Conservation (phyloP, 352 stramenopile genomes). For the Phytophthora chlamydospora region DNA sequence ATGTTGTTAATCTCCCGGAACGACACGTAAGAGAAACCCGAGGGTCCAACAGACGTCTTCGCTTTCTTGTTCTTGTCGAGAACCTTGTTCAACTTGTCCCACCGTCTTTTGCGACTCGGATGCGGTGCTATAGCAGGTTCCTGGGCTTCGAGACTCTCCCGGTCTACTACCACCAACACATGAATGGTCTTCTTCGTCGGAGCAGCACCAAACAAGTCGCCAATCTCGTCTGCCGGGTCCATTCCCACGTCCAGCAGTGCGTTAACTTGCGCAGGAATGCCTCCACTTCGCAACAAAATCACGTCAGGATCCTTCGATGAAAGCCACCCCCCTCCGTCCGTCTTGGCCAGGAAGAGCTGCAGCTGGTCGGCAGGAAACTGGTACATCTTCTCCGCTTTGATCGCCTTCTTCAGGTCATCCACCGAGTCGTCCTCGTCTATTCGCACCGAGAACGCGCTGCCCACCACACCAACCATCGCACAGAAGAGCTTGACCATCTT, state of each 20-base stretch:
- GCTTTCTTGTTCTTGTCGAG: conserved; percentile 27
- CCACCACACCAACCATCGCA: background rate
- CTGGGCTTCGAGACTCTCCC: too few relatives aligned
- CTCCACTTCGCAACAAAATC: conserved; percentile 7
- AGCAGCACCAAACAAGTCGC: conserved; percentile 2
- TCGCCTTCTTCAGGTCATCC: background rate
- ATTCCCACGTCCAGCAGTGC: conserved; percentile 4
- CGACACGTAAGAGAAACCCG: conserved; percentile 29
- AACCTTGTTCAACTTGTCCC: conserved; percentile 30
- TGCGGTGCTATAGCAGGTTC: background rate
- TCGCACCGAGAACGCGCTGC: background rate
- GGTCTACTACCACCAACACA: conserved; percentile 6
- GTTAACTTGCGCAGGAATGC: conserved; percentile 2
- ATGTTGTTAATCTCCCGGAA: conserved; percentile 22
- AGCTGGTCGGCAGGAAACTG: too few relatives aligned
- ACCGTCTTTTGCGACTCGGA: conserved; percentile 24
- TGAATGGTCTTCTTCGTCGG: conserved; percentile 10
- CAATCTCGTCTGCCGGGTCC: conserved; percentile 11
- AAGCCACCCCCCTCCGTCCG: background rate
- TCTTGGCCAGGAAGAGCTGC: conserved; percentile 11
- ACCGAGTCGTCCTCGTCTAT: background rate
- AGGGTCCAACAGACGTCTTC: conserved; percentile 19
- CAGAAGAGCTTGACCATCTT: background rate
- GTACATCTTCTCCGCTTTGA: background rate
- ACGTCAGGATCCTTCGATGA: conserved; percentile 2